A percentile compares a stretch with the other conserved stretches of the same genome.
phyloP scores from a whole-genome alignment of 139 green algal genomes.

The Chlorella sp. region DNA sequence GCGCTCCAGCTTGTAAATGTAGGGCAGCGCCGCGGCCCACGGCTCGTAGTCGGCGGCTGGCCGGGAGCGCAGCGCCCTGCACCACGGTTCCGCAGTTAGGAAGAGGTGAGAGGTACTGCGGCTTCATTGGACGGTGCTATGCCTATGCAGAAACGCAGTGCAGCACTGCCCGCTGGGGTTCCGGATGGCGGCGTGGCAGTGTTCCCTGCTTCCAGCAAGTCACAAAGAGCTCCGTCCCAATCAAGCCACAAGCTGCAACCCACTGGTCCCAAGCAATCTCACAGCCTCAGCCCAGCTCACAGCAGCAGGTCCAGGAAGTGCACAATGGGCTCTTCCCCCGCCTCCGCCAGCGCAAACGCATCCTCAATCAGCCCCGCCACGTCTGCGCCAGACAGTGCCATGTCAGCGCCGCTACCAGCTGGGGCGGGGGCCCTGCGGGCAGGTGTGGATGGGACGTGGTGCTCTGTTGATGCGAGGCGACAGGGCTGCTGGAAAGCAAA shows the following conservation, averaged over 20 bases:
- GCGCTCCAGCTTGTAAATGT: constrained; percentile 34
- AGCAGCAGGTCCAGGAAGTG: constrained; percentile 59
- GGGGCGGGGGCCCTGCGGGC: background rate
- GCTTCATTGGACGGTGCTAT: too few relatives aligned
- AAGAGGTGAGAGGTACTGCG: too few relatives aligned
- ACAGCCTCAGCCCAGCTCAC: constrained; percentile 35
- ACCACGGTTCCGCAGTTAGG: too few relatives aligned
- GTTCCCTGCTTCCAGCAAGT: too few relatives aligned
- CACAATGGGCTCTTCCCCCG: constrained; percentile 38
- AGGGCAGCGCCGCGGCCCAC: constrained; percentile 50
- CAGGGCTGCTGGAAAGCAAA: background rate
- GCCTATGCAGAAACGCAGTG: too few relatives aligned
- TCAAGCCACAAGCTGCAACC: too few relatives aligned
- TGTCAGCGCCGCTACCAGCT: background rate
- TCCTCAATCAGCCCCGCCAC: constrained; percentile 73
- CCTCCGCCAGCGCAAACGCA: constrained; percentile 56
- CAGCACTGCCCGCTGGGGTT: too few relatives aligned
- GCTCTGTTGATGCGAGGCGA: background rate
- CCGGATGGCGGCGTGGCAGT: too few relatives aligned
- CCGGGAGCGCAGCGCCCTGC: constrained; percentile 10
- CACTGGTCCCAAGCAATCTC: too few relatives aligned
- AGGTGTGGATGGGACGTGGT: background rate
- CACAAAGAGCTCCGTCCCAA: too few relatives aligned
- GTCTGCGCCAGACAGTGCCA: constrained; percentile 40
- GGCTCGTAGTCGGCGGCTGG: constrained; percentile 46